These are phyloP conservation scores for Geotrichum histeridarum DNA, from an alignment of 1,139 yeast genomes.

Conservation along the genomic window DNA sequence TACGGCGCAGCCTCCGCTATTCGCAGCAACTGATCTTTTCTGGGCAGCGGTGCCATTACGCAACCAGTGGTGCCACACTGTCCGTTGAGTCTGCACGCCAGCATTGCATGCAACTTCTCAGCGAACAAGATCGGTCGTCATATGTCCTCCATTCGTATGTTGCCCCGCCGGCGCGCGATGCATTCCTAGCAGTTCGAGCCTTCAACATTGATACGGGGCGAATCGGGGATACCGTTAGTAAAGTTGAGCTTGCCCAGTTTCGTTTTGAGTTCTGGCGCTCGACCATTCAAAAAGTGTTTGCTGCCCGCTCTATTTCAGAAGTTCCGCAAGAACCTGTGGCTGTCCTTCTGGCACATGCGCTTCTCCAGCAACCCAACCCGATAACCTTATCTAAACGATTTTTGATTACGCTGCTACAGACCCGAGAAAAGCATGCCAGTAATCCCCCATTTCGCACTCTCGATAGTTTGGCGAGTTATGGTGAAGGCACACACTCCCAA, in stretches of 20 bases:
- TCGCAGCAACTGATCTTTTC: too few relatives aligned
- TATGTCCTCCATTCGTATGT: constrained; percentile 62
- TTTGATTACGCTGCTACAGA: constrained; percentile 57
- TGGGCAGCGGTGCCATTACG: background rate
- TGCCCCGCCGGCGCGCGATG: constrained; percentile 61
- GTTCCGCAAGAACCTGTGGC: constrained; percentile 54
- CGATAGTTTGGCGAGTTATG: constrained; percentile 65
- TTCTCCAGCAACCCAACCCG: constrained; percentile 26
- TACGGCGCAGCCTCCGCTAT: too few relatives aligned
- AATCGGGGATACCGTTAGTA: constrained; percentile 47
- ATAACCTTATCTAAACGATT: constrained; percentile 50
- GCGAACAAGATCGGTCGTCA: constrained; percentile 55
- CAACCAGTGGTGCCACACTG: background rate
- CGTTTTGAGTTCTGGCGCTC: constrained; percentile 41
- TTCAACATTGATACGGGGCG: constrained; percentile 65
- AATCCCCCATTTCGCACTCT: constrained; percentile 47
- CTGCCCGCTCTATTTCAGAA: constrained; percentile 29
- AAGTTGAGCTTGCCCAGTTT: constrained; percentile 37
- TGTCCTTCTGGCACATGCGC: constrained; percentile 43
- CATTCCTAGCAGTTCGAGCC: constrained; percentile 63
- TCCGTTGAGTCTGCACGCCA: constrained; percentile 17
- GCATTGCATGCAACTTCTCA: constrained; percentile 10
- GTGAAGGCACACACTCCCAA: constrained; percentile 78
- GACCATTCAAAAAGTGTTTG: constrained; percentile 34
- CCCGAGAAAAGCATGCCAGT: constrained; percentile 49